Evolutionary conservation across 2,329 filamentous ascomycete genomes (phyloP), one percentile per base, ranked within the genome.

Genomic region (Harringtonia lauricola): DNA sequence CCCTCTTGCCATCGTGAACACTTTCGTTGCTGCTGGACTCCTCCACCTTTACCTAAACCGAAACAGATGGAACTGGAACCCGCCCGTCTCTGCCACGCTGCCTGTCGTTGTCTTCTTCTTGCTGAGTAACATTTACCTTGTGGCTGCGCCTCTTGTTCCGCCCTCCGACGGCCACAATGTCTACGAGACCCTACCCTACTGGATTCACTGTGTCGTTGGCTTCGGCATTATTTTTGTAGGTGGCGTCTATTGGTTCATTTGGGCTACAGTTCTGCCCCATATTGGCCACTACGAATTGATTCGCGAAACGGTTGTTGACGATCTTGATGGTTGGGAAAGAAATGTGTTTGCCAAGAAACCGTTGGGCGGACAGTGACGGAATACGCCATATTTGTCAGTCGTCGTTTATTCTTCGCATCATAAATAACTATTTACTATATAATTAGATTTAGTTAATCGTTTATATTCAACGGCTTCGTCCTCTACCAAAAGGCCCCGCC

Each of bases 271-370:
- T 5, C 48, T 76, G 30, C 74, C 74, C 43, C 66, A 63, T 53
- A 47, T 76, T 28, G 72, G 72, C 14, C 54, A 55, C 0, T 78
- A 83, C 52, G 65, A 74, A 51, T 64, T 83, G 10, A 65, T 76
- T 3, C 67, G 71, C 44, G 71, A 79, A 57, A 66, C 62, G 0
- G 57, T 68, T 2, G 58, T 81, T 8, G 72, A 77, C 47, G 66
- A 67, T 0, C 66, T 74, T 35, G 78, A 82, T 55, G 77, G 79
- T 2, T 82, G 79, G 79, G 76, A 77, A 51, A 64, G 72, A 28
- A 74, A 63, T 43, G 65, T 72, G 3, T 79, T 80, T 53, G 59
- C 64, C 2, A 64, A 56, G 45, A 56, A 64, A 48, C 69, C 72
- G 9, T 41, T 43, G 21, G n/a, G 19, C 24, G 10, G 24, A 10